A percentile compares a stretch with the other conserved stretches of the same genome.
Evolutionary conservation across 1,284 basidiomycete genomes (phyloP).

Genomic region (Rhodotorula sp.): DNA sequence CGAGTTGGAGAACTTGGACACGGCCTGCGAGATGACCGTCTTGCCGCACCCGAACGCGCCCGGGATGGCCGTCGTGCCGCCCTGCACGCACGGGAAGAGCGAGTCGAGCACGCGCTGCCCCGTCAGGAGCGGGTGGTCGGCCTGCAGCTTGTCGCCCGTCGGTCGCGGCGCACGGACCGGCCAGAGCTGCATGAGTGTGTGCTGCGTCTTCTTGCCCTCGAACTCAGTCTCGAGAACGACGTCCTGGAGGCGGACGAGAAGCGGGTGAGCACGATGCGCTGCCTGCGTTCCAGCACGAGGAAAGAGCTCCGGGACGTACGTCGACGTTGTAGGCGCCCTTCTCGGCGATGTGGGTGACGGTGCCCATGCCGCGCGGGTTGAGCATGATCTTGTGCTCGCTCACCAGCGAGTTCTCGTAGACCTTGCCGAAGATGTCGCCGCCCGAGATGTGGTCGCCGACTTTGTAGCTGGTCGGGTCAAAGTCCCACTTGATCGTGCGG

Average conservation of each 20-base stretch:
- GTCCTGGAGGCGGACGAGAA: constrained; percentile 62
- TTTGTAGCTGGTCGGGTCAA: constrained; percentile 80
- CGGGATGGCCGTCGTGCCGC: constrained; percentile 97
- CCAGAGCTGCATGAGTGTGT: constrained; percentile 98
- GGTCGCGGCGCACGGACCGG: constrained; percentile 97
- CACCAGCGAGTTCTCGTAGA: constrained; percentile 96
- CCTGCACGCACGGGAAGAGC: constrained; percentile 97
- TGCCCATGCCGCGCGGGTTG: constrained; percentile 87
- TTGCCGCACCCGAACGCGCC: constrained; percentile 91
- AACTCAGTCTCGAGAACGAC: constrained; percentile 97
- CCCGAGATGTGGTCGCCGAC: constrained; percentile 96
- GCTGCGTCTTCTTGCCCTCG: constrained; percentile 88
- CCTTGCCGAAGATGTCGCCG: constrained; percentile 91
- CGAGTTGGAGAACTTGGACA: constrained; percentile 99
- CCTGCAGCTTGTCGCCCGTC: constrained; percentile 89
- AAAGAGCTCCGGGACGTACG: constrained; percentile 56
- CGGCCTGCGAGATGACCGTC: constrained; percentile 93
- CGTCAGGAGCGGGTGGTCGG: constrained; percentile 88
- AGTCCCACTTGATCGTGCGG: constrained; percentile 90
- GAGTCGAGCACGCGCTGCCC: constrained; percentile 97
- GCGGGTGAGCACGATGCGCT: neutral
- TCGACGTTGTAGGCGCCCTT: constrained; percentile 92
- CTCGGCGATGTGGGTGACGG: constrained; percentile 89
- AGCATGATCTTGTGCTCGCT: constrained; percentile 98
- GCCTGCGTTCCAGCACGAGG: neutral